phyloP scores from a whole-genome alignment of 2,329 filamentous ascomycete species.

The Epichloe gansuensis region DNA sequence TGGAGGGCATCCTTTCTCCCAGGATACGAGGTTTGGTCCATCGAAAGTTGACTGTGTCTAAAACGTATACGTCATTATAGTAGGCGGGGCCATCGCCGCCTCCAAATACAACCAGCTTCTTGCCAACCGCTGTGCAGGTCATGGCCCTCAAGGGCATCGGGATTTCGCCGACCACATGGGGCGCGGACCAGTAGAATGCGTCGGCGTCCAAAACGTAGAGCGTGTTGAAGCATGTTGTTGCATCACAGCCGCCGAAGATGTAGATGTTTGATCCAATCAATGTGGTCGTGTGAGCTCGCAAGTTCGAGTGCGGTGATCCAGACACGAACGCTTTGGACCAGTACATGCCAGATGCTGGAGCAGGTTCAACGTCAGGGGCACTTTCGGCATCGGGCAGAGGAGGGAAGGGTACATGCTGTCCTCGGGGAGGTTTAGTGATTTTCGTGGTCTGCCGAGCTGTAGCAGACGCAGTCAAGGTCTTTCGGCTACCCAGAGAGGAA shows the following conservation, averaged over 20 bases:
- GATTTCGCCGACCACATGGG: conserved; percentile 51
- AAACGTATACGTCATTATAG: conserved; percentile 60
- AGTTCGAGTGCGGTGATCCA: conserved; percentile 45
- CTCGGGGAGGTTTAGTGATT: conserved; percentile 19
- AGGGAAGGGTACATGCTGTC: conserved; percentile 39
- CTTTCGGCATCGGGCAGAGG: conserved; percentile 43
- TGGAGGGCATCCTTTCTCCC: conserved; percentile 46
- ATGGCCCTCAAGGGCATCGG: conserved; percentile 56
- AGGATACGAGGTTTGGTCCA: conserved; percentile 51
- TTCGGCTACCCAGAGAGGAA: conserved; percentile 18
- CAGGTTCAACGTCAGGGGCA: conserved; percentile 47
- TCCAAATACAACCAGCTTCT: conserved; percentile 58
- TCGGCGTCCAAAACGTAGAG: conserved; percentile 59
- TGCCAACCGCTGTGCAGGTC: conserved; percentile 60
- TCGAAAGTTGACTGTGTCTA: conserved; percentile 58
- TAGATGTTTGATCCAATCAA: conserved; percentile 55
- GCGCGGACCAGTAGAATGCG: conserved; percentile 56
- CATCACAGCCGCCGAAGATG: conserved; percentile 58
- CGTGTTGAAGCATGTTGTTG: conserved; percentile 55
- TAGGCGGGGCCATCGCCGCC: conserved; percentile 59
- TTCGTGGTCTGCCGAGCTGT: conserved; percentile 10
- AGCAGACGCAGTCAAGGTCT: conserved; percentile 5
- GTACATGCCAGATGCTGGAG: conserved; percentile 61
- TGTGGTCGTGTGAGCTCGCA: conserved; percentile 56
- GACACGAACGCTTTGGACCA: conserved; percentile 57